Evolutionary conservation across 1,284 basidiomycete species (phyloP).

Genomic region (Vanrija sp.): DNA sequence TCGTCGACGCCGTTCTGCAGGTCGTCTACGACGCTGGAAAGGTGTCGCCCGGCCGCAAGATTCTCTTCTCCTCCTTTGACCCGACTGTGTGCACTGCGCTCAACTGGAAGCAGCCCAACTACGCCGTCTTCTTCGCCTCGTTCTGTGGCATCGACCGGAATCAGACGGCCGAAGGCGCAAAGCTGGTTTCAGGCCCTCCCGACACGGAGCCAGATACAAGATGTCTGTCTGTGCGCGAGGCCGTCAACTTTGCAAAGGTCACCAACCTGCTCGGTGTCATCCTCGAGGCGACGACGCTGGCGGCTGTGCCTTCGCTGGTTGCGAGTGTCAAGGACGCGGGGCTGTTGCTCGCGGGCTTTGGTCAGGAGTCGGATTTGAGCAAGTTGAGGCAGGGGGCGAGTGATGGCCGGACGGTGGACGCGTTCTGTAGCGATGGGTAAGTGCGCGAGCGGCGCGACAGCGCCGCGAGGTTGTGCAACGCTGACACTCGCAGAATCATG

Average conservation of each 20-base stretch:
- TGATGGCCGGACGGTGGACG: slow-evolving; percentile 45
- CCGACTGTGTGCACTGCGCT: slow-evolving; percentile 71
- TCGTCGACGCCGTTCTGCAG: slow-evolving; percentile 75
- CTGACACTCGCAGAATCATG: slow-evolving; percentile 24
- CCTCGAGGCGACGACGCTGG: slow-evolving; percentile 78
- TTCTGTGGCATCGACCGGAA: slow-evolving; percentile 66
- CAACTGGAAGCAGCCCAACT: slow-evolving; percentile 99
- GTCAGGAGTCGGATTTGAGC: slow-evolving; percentile 53
- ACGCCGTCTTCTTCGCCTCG: slow-evolving; percentile 92
- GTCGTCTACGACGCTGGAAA: slow-evolving; percentile 66
- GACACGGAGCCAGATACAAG: slow-evolving; percentile 53
- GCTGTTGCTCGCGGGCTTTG: slow-evolving; percentile 77
- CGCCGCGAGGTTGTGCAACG: not conserved
- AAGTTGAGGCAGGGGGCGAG: slow-evolving; percentile 32
- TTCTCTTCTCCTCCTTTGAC: slow-evolving; percentile 83
- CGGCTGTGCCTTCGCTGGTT: slow-evolving; percentile 73
- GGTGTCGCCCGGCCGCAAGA: slow-evolving; percentile 55
- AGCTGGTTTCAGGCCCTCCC: slow-evolving; percentile 42
- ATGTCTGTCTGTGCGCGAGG: slow-evolving; percentile 73
- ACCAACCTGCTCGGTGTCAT: slow-evolving; percentile 94
- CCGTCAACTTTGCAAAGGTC: slow-evolving; percentile 87
- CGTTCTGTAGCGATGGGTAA: slow-evolving; percentile 46
- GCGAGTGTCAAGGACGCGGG: slow-evolving; percentile 82
- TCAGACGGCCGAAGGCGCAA: slow-evolving; percentile 15
- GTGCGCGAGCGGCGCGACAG: slow-evolving; percentile 8